Conservation (phyloP, 2,329 filamentous ascomycete species). For the Ploettnerulaceae sp. region DNA sequence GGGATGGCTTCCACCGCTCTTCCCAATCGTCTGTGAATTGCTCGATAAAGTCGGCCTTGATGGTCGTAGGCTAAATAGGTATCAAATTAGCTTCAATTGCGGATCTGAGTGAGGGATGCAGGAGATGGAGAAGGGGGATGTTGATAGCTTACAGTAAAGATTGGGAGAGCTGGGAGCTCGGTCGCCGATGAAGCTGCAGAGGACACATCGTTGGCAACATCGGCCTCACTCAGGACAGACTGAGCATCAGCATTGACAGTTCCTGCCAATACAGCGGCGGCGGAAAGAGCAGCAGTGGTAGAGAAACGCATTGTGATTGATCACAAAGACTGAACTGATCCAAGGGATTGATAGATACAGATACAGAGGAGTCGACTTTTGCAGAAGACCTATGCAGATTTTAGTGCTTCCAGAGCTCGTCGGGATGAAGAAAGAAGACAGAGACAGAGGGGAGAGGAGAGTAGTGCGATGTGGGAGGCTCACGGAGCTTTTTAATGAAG, state of each 20-base stretch:
- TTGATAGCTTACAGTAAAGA: conserved; percentile 71
- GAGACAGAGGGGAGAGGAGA: not conserved
- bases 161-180: conserved; percentile 54
- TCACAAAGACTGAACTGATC: conserved; percentile 22
- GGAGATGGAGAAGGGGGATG: not conserved
- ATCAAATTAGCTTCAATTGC: conserved; percentile 21
- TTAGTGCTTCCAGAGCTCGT: conserved; percentile 30
- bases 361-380: conserved; percentile 21
- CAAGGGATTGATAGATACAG: conserved; percentile 21
- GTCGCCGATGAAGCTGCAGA: conserved; percentile 54
- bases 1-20: conserved; percentile 84
- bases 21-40: conserved; percentile 99
- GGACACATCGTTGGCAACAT: conserved; percentile 36
- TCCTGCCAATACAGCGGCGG: conserved; percentile 68
- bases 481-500: conserved; percentile 12
- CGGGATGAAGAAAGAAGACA: conserved; percentile 14
- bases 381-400: conserved; percentile 19
- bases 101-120: conserved; percentile 23
- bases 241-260: conserved; percentile 64
- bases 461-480: conserved; percentile 15
- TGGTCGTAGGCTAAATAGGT: conserved; percentile 63
- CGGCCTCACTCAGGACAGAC: conserved; percentile 46
- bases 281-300: conserved; percentile 69
- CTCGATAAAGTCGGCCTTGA: conserved; percentile 95
- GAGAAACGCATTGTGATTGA: conserved; percentile 73